These are phyloP conservation scores for Eucalyptus sideroxylon DNA, from an alignment of 345 rosid species.

Conservation along the genomic window DNA sequence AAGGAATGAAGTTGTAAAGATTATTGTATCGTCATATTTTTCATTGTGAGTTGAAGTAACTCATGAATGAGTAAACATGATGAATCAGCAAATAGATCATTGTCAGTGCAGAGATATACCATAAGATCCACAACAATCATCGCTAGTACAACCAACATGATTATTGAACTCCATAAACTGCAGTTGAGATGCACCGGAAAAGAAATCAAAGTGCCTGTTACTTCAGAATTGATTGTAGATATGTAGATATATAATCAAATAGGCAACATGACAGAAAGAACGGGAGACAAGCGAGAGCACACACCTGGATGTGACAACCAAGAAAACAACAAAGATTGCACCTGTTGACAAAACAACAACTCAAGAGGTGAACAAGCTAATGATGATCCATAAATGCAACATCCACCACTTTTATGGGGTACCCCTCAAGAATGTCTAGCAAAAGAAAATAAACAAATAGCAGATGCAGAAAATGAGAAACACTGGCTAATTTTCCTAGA, in stretches of 20 bases:
- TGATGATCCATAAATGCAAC: neutral
- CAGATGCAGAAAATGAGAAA: neutral
- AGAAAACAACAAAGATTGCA: conserved; percentile 76
- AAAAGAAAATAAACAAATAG: neutral
- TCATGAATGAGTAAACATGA: neutral
- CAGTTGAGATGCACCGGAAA: conserved; percentile 2
- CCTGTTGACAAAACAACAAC: conserved; percentile 28
- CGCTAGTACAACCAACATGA: conserved; percentile 63
- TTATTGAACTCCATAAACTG: conserved; percentile 84
- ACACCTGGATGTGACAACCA: conserved; percentile 76
- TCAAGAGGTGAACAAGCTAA: neutral
- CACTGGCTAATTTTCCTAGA: neutral
- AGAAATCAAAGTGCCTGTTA: neutral
- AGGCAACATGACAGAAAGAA: neutral
- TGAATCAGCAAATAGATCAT: neutral
- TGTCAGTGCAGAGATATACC: conserved; percentile 31
- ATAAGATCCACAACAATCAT: conserved; percentile 87
- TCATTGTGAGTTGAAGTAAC: neutral
- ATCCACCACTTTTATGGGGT: neutral
- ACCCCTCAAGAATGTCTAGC: neutral
- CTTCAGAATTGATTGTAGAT: neutral
- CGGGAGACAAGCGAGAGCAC: conserved; percentile 5
- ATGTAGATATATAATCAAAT: neutral
- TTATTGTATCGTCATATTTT: neutral
- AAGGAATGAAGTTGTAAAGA: neutral